Conservation (phyloP, 2,329 filamentous ascomycete species). For the Pyrenochaeta sp. region DNA sequence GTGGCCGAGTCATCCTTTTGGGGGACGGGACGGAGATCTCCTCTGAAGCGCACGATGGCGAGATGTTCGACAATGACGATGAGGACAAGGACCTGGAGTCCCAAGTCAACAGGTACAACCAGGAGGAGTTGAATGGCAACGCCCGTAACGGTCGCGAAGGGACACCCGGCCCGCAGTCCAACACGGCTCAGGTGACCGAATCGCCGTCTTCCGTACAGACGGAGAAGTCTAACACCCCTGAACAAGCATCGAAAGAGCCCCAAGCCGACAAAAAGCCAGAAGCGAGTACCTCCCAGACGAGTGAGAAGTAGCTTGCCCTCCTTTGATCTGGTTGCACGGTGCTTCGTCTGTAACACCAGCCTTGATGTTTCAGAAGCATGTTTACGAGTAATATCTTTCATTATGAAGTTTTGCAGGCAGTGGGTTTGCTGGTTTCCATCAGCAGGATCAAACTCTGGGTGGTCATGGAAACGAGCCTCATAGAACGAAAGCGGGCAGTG, state of each 20-base stretch:
- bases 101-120: conserved; percentile 74
- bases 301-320: conserved; percentile 31
- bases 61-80: conserved; percentile 94
- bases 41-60: conserved; percentile 86
- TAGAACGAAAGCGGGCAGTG: conserved; percentile 29
- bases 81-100: conserved; percentile 84
- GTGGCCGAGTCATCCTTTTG: conserved; percentile 88
- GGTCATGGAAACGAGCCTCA: conserved; percentile 31
- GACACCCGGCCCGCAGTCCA: conserved; percentile 36
- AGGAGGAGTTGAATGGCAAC: conserved; percentile 32
- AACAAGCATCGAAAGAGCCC: conserved; percentile 20
- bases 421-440: conserved; percentile 18
- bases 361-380: conserved; percentile 3
- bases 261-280: conserved; percentile 28
- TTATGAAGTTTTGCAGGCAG: conserved; percentile 24
- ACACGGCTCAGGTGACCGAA: conserved; percentile 36
- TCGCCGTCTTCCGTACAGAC: conserved; percentile 50
- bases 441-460: conserved; percentile 33
- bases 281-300: conserved; percentile 16
- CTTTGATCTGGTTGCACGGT: conserved; percentile 9
- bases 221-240: conserved; percentile 42
- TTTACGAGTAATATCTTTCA: conserved; percentile 19
- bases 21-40: conserved; percentile 94
- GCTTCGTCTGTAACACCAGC: conserved; percentile 1
- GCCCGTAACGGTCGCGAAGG: conserved; percentile 33